Conservation (phyloP, 495 filamentous ascomycete species). For the Aspergillus steynii region DNA sequence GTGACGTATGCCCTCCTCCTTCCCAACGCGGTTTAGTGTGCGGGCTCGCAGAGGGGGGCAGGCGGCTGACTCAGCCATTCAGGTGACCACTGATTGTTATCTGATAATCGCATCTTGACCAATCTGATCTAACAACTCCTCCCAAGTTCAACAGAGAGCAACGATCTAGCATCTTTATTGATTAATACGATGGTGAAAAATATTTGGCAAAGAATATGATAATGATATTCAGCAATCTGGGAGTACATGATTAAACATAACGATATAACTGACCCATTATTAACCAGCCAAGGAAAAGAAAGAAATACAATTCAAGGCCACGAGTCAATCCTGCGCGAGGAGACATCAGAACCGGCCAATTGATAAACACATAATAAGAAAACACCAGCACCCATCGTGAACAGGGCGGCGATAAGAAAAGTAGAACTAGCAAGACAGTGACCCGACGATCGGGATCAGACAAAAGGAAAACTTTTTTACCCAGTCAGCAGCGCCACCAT, state of each 20-base stretch:
- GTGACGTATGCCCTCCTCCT: not conserved
- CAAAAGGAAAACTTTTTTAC: conserved; percentile 31
- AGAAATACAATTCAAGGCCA: conserved; percentile 39
- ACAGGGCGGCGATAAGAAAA: conserved; percentile 17
- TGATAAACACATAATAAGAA: conserved; percentile 21
- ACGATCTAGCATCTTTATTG: no score
- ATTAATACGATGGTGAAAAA: no score
- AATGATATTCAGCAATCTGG: not conserved
- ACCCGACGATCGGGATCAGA: conserved; percentile 15
- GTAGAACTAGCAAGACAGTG: conserved; percentile 21
- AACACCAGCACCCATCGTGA: conserved; percentile 22
- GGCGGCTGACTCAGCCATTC: not conserved
- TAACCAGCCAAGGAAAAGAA: conserved; percentile 9
- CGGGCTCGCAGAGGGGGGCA: not conserved
- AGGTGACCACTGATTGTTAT: not conserved
- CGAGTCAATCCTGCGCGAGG: conserved; percentile 54
- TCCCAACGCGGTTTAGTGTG: not conserved
- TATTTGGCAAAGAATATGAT: not conserved
- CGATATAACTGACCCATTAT: not conserved
- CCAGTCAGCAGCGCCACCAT: conserved; percentile 21
- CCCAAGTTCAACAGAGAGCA: no score
- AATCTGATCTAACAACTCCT: no score
- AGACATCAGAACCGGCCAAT: conserved; percentile 59
- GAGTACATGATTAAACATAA: not conserved
- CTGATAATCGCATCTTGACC: not conserved